Evolutionary conservation across 2,329 filamentous ascomycete species (phyloP), one percentile per base, ranked within the genome.

Genomic region (Rutstroemia sp.): DNA sequence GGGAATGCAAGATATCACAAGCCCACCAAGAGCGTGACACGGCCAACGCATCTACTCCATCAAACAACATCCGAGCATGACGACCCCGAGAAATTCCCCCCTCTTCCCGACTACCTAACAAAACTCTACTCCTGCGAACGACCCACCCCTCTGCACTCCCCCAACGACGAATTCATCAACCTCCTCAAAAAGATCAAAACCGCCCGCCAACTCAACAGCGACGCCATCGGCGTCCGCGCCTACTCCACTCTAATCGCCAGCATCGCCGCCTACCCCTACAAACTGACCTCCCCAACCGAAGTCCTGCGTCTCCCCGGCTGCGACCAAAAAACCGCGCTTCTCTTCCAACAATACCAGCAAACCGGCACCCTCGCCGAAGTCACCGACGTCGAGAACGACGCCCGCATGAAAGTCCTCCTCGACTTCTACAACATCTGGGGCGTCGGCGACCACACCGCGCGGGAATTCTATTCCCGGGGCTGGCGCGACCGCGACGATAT

Each of bases 401-500:
- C 75, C 81, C 12, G 81, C 78, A 57, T 76, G 94, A 57, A 76
- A 19, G 77, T 84, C 0, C 72, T 96, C 3, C 76, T 81, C 46
- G 69, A 78, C 0, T 96, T 97, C 70, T 88, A 88, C 72, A 77
- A 87, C 4, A 95, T 96, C 57, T 96, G 90, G 88, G 92, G 92
- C n/a, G 90, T 96, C 0, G 92, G 88, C 0, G 86, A 87, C 2
- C 83, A 82, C 12, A 94, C 87, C 0, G 92, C 92, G 0, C 78
- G 86, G 16, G 82, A 92, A 1, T 96, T 96, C 65, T 94, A 92
- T 69, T 79, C 82, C 16, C 83, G 82, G 60, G 81, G 89, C 27
- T 96, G 90, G 89, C 79, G 82, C 58, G 87, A 94, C 58, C 75
- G 96, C 0, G 90, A 96, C 65, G 92, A 97, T 64, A 75, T 97